These are phyloP conservation scores for Solanum chacoense DNA, from an alignment of 305 asterid genomes.

Conservation along the genomic window DNA sequence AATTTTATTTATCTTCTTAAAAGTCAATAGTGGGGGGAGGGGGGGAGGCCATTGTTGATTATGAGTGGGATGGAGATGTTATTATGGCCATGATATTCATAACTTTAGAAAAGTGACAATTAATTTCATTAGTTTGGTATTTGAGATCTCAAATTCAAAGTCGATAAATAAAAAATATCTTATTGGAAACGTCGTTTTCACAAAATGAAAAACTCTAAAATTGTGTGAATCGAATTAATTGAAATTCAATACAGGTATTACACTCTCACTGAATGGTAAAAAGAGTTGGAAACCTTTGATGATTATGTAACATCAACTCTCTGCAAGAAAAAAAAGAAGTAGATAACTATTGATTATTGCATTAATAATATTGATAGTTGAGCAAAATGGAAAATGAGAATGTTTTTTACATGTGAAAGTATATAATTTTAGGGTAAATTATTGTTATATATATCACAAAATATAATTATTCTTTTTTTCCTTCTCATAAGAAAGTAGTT, in stretches of 20 bases:
- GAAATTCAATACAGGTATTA: not conserved
- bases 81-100: not conserved
- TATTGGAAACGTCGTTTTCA: no score
- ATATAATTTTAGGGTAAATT: not conserved
- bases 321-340: not conserved
- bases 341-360: not conserved
- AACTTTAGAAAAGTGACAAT: not conserved
- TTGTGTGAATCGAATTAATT: not conserved
- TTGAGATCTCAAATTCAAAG: not conserved
- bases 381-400: not conserved
- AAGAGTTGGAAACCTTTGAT: not conserved
- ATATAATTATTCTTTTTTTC: not conserved
- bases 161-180: not conserved
- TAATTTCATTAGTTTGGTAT: not conserved
- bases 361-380: not conserved
- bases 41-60: not conserved
- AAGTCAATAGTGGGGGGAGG: not conserved
- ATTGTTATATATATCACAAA: not conserved
- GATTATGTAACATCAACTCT: not conserved
- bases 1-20: not conserved
- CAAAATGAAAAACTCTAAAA: no score
- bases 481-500: not conserved
- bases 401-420: not conserved
- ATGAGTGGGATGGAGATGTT: not conserved
- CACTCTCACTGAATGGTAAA: not conserved